A percentile compares a stretch with the other conserved stretches of the same genome.
Evolutionary conservation across 768 basidiomycete genomes (phyloP).

Genomic region (Phaeotremella fagi): DNA sequence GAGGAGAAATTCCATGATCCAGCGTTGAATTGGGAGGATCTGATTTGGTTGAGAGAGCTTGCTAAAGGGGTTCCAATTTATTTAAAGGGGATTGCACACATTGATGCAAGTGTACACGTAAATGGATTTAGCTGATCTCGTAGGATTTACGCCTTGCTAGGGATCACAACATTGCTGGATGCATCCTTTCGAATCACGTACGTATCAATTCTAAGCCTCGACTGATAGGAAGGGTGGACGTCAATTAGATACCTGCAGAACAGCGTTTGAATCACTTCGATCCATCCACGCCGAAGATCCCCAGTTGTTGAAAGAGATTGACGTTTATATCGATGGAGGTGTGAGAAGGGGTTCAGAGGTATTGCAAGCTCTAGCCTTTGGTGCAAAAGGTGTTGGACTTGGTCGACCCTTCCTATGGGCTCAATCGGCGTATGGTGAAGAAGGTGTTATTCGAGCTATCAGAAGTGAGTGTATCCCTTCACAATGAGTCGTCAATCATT

Average conservation of each 20-base stretch:
- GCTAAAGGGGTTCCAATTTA: constrained; percentile 52
- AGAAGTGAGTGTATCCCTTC: constrained; percentile 36
- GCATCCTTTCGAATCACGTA: constrained; percentile 37
- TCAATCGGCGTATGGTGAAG: constrained; percentile 49
- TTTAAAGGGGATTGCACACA: constrained; percentile 52
- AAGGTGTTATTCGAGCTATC: constrained; percentile 46
- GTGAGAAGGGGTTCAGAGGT: constrained; percentile 77
- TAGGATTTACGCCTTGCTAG: constrained; percentile 81
- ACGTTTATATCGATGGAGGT: constrained; percentile 83
- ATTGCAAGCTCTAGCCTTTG: constrained; percentile 75
- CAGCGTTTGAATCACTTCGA: constrained; percentile 54
- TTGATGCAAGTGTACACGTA: constrained; percentile 49
- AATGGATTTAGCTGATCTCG: constrained; percentile 1
- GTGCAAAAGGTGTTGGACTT: constrained; percentile 48
- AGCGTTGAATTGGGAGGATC: constrained; percentile 44
- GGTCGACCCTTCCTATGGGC: constrained; percentile 50
- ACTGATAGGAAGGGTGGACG: constrained; percentile 62
- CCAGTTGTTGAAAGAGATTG: constrained; percentile 39
- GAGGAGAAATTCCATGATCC: constrained; percentile 37
- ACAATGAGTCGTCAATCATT: not conserved
- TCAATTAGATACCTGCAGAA: constrained; percentile 41
- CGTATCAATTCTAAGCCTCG: constrained; percentile 75
- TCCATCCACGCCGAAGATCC: constrained; percentile 42
- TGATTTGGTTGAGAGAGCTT: constrained; percentile 41
- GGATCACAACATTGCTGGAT: constrained; percentile 63